Conservation (phyloP, 345 rosid genomes). For the Boechera divaricarpa region DNA sequence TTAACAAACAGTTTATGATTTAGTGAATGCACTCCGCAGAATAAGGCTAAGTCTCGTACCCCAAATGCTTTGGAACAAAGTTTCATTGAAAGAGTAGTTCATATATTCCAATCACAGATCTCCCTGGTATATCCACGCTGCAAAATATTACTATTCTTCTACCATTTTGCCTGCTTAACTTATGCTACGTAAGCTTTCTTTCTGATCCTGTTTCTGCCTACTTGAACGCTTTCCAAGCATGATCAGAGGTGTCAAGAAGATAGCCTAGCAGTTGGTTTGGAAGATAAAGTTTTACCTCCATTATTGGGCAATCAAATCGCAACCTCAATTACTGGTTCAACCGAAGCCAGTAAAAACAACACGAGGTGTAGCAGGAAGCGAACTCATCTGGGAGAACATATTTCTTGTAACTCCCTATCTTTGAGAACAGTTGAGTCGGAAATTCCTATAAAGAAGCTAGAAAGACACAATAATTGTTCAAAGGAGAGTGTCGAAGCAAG, state of each 20-base stretch:
- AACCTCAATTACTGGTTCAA: constrained; percentile 43
- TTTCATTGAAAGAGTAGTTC: constrained; percentile 58
- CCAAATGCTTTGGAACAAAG: constrained; percentile 45
- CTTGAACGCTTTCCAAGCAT: constrained; percentile 48
- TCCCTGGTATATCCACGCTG: constrained; percentile 57
- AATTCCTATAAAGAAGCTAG: constrained; percentile 49
- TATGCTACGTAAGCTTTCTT: constrained; percentile 13
- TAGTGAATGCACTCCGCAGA: constrained; percentile 52
- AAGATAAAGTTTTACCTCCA: constrained; percentile 34
- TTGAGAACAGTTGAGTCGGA: constrained; percentile 47
- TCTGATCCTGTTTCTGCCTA: constrained; percentile 46
- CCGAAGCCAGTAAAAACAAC: constrained; percentile 46
- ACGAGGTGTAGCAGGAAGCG: constrained; percentile 42
- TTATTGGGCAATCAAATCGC: constrained; percentile 41
- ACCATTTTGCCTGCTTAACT: constrained; percentile 22
- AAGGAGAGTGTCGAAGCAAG: constrained; percentile 51
- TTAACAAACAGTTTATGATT: constrained; percentile 29
- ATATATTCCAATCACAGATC: constrained; percentile 53
- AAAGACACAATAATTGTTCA: constrained; percentile 43
- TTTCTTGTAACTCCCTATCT: constrained; percentile 54
- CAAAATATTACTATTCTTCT: constrained; percentile 26
- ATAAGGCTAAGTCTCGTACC: constrained; percentile 46
- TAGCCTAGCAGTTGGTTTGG: constrained; percentile 33
- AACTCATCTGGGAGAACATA: constrained; percentile 44
- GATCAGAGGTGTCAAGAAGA: constrained; percentile 54